phyloP scores from a whole-genome alignment of 164 flowering plant species.

The Pachysandra terminalis region DNA sequence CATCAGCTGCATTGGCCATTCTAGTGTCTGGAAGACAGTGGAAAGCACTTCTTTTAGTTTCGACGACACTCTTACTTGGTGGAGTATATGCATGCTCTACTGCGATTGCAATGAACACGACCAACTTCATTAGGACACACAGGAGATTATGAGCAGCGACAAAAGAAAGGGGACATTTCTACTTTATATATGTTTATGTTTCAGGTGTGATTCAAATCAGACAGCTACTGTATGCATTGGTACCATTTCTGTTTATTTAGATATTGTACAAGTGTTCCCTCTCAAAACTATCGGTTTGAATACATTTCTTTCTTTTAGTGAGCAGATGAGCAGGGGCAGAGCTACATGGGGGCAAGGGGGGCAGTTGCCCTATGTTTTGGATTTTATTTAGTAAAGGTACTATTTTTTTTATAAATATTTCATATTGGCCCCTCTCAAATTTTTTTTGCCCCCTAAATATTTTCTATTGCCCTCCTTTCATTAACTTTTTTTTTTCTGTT shows the following conservation, averaged over 20 bases:
- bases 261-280: not conserved
- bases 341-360: too few species aligned
- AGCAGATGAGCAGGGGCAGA: too few species aligned
- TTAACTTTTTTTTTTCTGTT: too few species aligned
- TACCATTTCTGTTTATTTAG: not conserved
- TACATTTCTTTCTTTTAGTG: too few species aligned
- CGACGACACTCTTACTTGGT: constrained; percentile 46
- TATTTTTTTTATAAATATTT: too few species aligned
- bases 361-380: too few species aligned
- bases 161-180: not conserved
- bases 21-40: constrained; percentile 74
- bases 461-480: too few species aligned
- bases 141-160: constrained; percentile 60
- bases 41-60: constrained; percentile 55
- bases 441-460: too few species aligned
- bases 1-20: constrained; percentile 57
- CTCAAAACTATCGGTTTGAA: not conserved
- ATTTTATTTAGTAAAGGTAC: too few species aligned
- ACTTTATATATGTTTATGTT: too few species aligned
- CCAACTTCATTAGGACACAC: constrained; percentile 83
- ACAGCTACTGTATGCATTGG: not conserved
- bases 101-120: constrained; percentile 69
- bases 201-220: not conserved
- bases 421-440: too few species aligned
- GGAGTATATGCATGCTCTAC: constrained; percentile 62